Percentiles rank a stretch among this genome's conserved stretches.
Conservation (phyloP, 495 filamentous ascomycete genomes). For the Hypoxylon fragiforme region DNA sequence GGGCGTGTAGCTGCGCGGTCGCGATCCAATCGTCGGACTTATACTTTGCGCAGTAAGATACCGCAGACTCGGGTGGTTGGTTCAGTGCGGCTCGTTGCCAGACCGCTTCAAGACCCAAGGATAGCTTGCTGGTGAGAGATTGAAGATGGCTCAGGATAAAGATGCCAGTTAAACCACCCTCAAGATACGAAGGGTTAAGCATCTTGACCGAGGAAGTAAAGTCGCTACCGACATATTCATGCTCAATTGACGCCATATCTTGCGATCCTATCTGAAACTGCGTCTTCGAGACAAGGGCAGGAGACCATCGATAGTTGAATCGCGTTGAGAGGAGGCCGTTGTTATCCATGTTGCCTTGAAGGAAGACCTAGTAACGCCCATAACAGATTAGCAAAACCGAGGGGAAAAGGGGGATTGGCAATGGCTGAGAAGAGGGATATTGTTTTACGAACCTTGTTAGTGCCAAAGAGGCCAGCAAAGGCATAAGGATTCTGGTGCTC, state of each 20-base stretch:
- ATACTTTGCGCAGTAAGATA: conserved; percentile 90
- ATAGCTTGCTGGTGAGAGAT: conserved; percentile 82
- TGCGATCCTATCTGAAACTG: conserved; percentile 74
- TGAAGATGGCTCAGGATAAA: conserved; percentile 95
- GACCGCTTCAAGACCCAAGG: conserved; percentile 87
- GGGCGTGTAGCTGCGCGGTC: conserved; percentile 78
- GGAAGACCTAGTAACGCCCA: conserved; percentile 88
- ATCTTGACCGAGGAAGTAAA: conserved; percentile 90
- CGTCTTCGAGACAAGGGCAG: conserved; percentile 76
- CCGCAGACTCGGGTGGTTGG: conserved; percentile 77
- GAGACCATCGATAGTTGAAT: conserved; percentile 86
- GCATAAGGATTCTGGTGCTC: conserved; percentile 89
- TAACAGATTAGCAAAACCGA: background rate
- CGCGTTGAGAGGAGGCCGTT: conserved; percentile 79
- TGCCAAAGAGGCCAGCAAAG: conserved; percentile 91
- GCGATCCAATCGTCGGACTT: conserved; percentile 89
- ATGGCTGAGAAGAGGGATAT: background rate
- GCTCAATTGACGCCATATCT: conserved; percentile 85
- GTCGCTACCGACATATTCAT: conserved; percentile 90
- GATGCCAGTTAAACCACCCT: conserved; percentile 91
- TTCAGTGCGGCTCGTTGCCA: conserved; percentile 83
- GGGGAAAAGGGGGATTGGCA: background rate
- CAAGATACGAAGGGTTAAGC: conserved; percentile 89
- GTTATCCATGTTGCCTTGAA: conserved; percentile 94
- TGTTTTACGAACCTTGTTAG: conserved; percentile 70